Evolutionary conservation across 148 eudicot genomes (phyloP), one percentile per base, ranked within the genome.

Genomic region (Rhododendron kiyosumense): DNA sequence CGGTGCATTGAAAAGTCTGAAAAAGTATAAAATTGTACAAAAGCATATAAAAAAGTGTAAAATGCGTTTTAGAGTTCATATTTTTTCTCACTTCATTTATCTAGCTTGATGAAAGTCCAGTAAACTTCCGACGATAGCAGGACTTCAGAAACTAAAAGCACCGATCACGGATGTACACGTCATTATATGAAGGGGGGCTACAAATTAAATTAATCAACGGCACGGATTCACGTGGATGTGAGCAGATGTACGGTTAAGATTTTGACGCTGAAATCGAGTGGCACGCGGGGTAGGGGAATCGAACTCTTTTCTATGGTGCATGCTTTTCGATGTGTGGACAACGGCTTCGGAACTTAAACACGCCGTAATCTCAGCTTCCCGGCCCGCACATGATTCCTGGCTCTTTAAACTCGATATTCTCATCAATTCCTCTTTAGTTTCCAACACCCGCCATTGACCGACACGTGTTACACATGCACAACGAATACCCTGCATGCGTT

Each of bases 271-370:
- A 51, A 69, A 65, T 84, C 84, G 84, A 87, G 73, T 8, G 65
- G 86, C 89, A 87, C 86, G 89, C 89, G 86, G 22, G 51, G 65
- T 2, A 85, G 84, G 78, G 54, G 38, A 48, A 80, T 15, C 9
- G 45, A 65, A 24, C 83, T 81, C 67, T 69, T 54, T 26, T 22
- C 69, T 5, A 24, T 45, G 26, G 84, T 80, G 75, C 86, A 41
- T 30, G 5, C 38, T 32, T 20, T 71, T 71, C 76, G 5, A 32
- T 71, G 76, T 4, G 18, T 24, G 84, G 24, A 84, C 36, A 79
- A 84, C 36, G 83, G 57, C 84, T 6, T 81, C 30, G 89, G 86
- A 65, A 87, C 86, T 80, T 79, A 84, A 84, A 81, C 84, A 84
- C 84, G 89, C 86, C 84, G 89, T 36, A 87, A 84, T 84, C 75